Percentiles rank a stretch among this genome's conserved stretches.
Conservation (phyloP, 305 asterid species). For the Solanum hybrid region DNA sequence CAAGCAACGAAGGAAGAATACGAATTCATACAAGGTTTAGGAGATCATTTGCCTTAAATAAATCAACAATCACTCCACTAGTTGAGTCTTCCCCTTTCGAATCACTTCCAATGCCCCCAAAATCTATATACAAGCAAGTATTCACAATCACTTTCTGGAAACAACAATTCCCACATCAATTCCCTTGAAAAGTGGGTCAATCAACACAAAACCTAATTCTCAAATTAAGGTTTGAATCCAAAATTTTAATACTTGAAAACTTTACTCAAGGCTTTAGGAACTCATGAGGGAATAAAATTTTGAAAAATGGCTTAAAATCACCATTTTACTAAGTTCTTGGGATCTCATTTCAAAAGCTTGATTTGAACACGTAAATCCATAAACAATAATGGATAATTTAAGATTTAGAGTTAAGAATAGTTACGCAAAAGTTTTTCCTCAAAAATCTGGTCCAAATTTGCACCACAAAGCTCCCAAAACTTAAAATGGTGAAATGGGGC, state of each 20-base stretch:
- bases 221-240: not conserved
- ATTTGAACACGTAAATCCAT: not conserved
- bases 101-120: too few relatives aligned
- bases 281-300: not conserved
- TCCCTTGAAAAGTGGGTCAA: not conserved
- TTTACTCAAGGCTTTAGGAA: not conserved
- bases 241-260: too few relatives aligned
- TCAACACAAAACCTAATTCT: not conserved
- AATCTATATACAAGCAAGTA: not conserved
- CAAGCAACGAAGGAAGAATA: too few relatives aligned
- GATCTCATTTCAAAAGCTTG: not conserved
- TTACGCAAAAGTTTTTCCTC: not conserved
- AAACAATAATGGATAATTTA: too few relatives aligned
- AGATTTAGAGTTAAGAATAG: too few relatives aligned
- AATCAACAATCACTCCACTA: too few relatives aligned
- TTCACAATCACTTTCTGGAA: not conserved
- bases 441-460: not conserved
- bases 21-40: too few relatives aligned
- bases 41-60: too few relatives aligned
- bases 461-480: not conserved
- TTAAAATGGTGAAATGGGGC: not conserved
- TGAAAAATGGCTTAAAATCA: not conserved
- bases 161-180: not conserved
- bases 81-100: too few relatives aligned
- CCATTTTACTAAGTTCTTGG: not conserved